phyloP scores from a whole-genome alignment of 2,329 filamentous ascomycete species.

The Aspergillus sp. region DNA sequence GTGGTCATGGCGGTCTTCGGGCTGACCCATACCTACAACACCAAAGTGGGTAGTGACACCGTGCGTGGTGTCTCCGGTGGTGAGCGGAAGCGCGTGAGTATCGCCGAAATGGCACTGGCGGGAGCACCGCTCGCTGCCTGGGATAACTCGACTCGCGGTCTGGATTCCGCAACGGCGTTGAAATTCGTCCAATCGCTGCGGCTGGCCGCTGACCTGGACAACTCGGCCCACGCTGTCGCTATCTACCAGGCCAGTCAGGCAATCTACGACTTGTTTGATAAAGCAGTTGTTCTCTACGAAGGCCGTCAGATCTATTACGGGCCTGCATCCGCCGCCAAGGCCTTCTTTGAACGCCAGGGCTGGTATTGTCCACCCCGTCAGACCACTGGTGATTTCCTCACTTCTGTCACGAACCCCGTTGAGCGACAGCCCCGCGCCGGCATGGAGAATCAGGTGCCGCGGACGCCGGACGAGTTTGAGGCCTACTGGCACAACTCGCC shows the following conservation, averaged over 20 bases:
- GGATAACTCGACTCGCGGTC: slow-evolving; percentile 47
- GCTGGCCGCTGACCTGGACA: slow-evolving; percentile 44
- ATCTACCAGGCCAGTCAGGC: slow-evolving; percentile 50
- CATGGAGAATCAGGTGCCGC: slow-evolving; percentile 61
- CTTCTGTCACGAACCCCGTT: slow-evolving; percentile 61
- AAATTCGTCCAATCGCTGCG: slow-evolving; percentile 53
- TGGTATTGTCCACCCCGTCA: slow-evolving; percentile 66
- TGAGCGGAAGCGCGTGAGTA: slow-evolving; percentile 59
- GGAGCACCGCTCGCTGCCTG: slow-evolving; percentile 43
- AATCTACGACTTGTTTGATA: slow-evolving; percentile 60
- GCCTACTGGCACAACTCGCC: slow-evolving; percentile 53
- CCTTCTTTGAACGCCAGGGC: slow-evolving; percentile 67
- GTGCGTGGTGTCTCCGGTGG: slow-evolving; percentile 61
- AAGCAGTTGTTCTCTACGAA: slow-evolving; percentile 68
- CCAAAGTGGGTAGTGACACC: slow-evolving; percentile 52
- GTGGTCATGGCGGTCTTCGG: slow-evolving; percentile 45
- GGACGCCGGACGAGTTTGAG: slow-evolving; percentile 67
- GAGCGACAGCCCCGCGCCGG: slow-evolving; percentile 57
- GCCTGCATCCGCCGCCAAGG: slow-evolving; percentile 55
- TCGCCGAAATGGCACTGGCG: slow-evolving; percentile 53
- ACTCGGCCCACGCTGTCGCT: slow-evolving; percentile 49
- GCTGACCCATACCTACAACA: slow-evolving; percentile 47
- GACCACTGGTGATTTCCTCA: slow-evolving; percentile 68
- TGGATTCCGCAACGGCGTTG: slow-evolving; percentile 52
- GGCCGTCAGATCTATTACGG: slow-evolving; percentile 75